A percentile compares a stretch with the other conserved stretches of the same genome.
Conservation (phyloP, 164 flowering plant species). For the Cinnamomum micranthum region DNA sequence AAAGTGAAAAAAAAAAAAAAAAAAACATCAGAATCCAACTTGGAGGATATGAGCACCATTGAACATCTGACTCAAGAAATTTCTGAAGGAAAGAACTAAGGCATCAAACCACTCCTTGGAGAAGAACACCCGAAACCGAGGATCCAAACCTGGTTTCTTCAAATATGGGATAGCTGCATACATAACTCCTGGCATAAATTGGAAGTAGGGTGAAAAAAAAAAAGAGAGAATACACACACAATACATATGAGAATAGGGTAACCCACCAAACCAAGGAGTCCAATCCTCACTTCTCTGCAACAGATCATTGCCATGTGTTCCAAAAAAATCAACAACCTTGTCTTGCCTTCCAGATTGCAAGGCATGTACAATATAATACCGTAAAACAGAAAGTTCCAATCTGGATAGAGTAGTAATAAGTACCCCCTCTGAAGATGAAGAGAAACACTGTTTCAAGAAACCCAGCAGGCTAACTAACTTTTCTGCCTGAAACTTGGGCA, state of each 20-base stretch:
- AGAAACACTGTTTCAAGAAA: constrained; percentile 69
- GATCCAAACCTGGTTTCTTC: constrained; percentile 68
- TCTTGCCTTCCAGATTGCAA: constrained; percentile 57
- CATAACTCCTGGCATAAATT: not conserved
- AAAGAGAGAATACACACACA: not conserved
- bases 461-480: constrained; percentile 56
- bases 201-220: not conserved
- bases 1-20: not conserved
- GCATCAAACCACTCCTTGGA: constrained; percentile 88
- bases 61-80: constrained; percentile 75
- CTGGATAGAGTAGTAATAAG: constrained; percentile 47
- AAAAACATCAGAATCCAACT: not conserved
- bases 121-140: constrained; percentile 75
- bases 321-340: constrained; percentile 68
- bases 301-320: constrained; percentile 54
- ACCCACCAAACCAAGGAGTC: constrained; percentile 89
- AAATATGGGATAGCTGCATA: constrained; percentile 81
- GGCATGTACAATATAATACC: constrained; percentile 68
- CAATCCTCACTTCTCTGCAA: constrained; percentile 58
- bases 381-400: constrained; percentile 66
- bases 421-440: constrained; percentile 44
- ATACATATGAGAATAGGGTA: constrained; percentile 2
- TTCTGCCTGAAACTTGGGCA: constrained; percentile 65
- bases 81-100: constrained; percentile 65
- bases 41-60: constrained; percentile 90